phyloP scores from a whole-genome alignment of 2,329 filamentous ascomycete species.

The Malbranchea zuffiana region DNA sequence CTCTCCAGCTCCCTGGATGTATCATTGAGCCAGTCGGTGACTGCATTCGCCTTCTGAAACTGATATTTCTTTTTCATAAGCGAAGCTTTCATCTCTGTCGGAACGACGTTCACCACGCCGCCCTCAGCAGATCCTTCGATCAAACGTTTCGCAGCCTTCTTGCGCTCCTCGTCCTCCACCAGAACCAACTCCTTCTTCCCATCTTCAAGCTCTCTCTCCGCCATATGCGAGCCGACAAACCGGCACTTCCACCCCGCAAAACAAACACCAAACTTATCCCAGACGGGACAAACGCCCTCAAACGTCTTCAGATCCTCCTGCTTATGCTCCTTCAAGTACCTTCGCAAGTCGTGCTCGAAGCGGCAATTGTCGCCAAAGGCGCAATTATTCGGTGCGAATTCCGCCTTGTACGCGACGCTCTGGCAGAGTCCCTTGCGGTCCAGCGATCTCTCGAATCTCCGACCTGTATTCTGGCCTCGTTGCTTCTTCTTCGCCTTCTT shows the following conservation, averaged over 20 bases:
- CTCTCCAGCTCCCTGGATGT: slow-evolving; percentile 43
- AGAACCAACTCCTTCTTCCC: slow-evolving; percentile 74
- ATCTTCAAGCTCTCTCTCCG: slow-evolving; percentile 65
- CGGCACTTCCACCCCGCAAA: slow-evolving; percentile 87
- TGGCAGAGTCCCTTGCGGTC: slow-evolving; percentile 71
- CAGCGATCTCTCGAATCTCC: slow-evolving; percentile 67
- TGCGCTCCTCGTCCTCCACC: slow-evolving; percentile 44
- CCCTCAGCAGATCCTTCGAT: slow-evolving; percentile 34
- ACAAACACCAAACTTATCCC: slow-evolving; percentile 63
- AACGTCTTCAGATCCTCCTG: slow-evolving; percentile 68
- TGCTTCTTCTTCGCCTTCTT: slow-evolving; percentile 40
- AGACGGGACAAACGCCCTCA: slow-evolving; percentile 70
- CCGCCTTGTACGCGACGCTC: slow-evolving; percentile 57
- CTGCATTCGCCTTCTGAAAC: slow-evolving; percentile 63
- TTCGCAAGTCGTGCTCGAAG: slow-evolving; percentile 70
- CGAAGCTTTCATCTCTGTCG: slow-evolving; percentile 58
- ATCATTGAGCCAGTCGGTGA: slow-evolving; percentile 65
- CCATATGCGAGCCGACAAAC: slow-evolving; percentile 76
- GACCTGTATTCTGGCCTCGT: slow-evolving; percentile 70
- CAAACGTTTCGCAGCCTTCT: slow-evolving; percentile 28
- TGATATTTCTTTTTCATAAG: slow-evolving; percentile 61
- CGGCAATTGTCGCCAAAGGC: slow-evolving; percentile 70
- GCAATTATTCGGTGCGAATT: slow-evolving; percentile 71
- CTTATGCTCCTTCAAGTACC: slow-evolving; percentile 73
- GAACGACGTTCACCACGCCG: slow-evolving; percentile 66